Base-by-base conservation (phyloP, 306 rosid species). In the Pyrus bretschneideri region DNA sequence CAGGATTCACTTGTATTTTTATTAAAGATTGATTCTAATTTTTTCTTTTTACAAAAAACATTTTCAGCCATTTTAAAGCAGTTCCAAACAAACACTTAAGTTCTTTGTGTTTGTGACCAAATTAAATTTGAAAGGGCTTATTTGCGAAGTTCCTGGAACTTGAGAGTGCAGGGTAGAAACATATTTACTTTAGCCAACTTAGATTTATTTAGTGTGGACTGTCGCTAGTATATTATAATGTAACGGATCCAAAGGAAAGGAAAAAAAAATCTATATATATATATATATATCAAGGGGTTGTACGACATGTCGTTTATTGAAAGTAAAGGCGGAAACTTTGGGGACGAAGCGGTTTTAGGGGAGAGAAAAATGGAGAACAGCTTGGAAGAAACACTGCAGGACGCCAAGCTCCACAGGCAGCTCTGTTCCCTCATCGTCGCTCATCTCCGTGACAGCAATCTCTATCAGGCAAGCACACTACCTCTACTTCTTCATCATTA, bases 371-470 rank as follows among this genome's bases (percentile, higher is more conserved):
- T 91, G 98, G 91, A 88, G 78, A 80, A 66, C 79, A 74, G 76
- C 75, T 80, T 86, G 29, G 94, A 91, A 76, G 88, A 88, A 68
- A 78, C 74, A 30, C 80, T 88, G 77, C 92, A 83, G 75, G 94
- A 87, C 77, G 96, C 93, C 65, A 90, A 86, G 81, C 94, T 90
- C 63, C 83, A 75, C 87, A 87, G 97, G 65, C 84, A 87, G 60
- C 82, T 91, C 87, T 88, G 89, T 81, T 85, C 96, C 70, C 96
- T 94, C 64, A 90, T 94, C 60, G 96, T 94, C 25, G 89, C 94
- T 76, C 93, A 91, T 83, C 98, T 94, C 83, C 91, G 94, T 11
- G 90, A 87, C 78, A 85, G 84, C 78, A 91, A 89, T 85, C 89
- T 91, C 77, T 84, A 82, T 73, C 98, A 94, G 93, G 96, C 76